A percentile compares a stretch with the other conserved stretches of the same genome.
These are phyloP conservation scores for Saxispiralis lemnorum DNA, from an alignment of 495 filamentous ascomycete species.

Conservation along the genomic window DNA sequence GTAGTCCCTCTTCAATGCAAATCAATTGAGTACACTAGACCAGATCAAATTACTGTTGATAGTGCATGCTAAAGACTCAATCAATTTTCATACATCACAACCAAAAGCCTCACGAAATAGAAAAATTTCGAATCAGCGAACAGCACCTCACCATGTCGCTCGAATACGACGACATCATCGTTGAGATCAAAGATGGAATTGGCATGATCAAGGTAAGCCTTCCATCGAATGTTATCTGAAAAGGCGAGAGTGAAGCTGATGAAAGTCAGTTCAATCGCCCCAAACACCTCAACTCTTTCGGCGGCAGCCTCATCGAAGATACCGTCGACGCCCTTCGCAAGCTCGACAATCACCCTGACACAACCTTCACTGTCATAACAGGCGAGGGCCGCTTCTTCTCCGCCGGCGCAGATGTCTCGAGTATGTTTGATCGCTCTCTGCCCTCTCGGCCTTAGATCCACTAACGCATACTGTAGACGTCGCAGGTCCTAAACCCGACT, in stretches of 20 bases:
- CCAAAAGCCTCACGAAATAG: no score
- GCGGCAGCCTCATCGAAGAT: conserved; percentile 19
- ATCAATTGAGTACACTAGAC: no score
- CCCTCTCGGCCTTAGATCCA: background rate
- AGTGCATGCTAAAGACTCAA: no score
- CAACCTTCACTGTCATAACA: conserved; percentile 20
- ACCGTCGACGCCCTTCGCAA: conserved; percentile 18
- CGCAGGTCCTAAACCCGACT: conserved; percentile 2
- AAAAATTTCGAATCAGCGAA: no score
- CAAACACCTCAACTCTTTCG: conserved; percentile 22
- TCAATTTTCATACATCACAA: no score
- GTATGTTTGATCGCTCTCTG: background rate
- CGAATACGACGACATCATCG: conserved; percentile 20
- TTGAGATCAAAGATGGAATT: conserved; percentile 16
- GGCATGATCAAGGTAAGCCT: background rate
- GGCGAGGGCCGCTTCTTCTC: conserved; percentile 23
- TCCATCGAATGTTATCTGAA: background rate
- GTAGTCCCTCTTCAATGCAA: no score
- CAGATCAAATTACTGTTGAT: no score
- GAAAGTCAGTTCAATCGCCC: conserved; percentile 21
- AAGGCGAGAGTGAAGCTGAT: background rate
- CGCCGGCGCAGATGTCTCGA: conserved; percentile 21
- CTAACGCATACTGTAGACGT: background rate
- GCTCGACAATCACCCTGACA: conserved; percentile 21
- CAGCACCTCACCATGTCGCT: no score